Percentiles rank a stretch among this genome's conserved stretches.
phyloP scores from a whole-genome alignment of 768 basidiomycete species.

The Boletus edulis region DNA sequence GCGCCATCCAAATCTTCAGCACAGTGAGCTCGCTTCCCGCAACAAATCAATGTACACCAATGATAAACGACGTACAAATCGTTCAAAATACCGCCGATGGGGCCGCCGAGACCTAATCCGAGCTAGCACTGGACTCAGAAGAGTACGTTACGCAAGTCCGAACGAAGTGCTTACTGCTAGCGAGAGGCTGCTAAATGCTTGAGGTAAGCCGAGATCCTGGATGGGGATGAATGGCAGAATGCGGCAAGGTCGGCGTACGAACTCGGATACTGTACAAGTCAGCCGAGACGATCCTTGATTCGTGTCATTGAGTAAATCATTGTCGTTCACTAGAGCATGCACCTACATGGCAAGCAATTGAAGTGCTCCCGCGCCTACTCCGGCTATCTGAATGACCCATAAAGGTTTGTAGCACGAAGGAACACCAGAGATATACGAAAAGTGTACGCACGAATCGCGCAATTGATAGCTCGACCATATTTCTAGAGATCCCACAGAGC shows the following conservation, averaged over 20 bases:
- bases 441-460: constrained; percentile 56
- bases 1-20: constrained; percentile 39
- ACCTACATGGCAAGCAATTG: constrained; percentile 12
- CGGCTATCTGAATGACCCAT: constrained; percentile 7
- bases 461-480: constrained; percentile 65
- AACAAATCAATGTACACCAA: too few species aligned
- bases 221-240: background rate
- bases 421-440: background rate
- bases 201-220: constrained; percentile 6
- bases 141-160: background rate
- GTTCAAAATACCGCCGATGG: constrained; percentile 10
- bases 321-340: background rate
- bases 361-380: constrained; percentile 11
- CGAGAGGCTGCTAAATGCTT: constrained; percentile 44
- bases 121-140: background rate
- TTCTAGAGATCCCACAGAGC: constrained; percentile 61
- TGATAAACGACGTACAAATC: constrained; percentile 5
- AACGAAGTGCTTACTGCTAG: constrained; percentile 2
- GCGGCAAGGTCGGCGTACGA: background rate
- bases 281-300: constrained; percentile 9
- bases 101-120: constrained; percentile 13
- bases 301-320: background rate
- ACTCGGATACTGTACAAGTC: constrained; percentile 14
- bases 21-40: background rate
- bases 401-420: background rate